Conservation (phyloP, 345 rosid genomes). For the Euphorbia tirucalli region DNA sequence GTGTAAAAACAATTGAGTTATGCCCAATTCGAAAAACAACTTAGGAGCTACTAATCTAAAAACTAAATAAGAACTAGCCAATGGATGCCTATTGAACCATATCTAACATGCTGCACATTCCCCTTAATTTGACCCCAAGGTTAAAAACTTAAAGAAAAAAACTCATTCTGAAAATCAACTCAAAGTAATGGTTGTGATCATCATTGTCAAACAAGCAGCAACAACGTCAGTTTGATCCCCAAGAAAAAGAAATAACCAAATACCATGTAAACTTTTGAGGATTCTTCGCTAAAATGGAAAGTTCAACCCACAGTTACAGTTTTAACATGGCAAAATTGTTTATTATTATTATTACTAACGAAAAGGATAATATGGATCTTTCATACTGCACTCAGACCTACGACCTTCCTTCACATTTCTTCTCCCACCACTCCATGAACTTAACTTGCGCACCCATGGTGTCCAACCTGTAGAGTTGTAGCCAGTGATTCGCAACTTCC, state of each 20-base stretch:
- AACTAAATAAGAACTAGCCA: not conserved
- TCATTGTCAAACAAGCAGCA: not conserved
- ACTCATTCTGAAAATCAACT: not conserved
- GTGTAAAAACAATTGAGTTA: too few relatives aligned
- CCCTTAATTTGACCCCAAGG: not conserved
- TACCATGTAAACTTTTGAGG: not conserved
- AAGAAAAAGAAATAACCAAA: not conserved
- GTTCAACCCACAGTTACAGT: not conserved
- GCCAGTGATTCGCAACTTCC: constrained; percentile 65
- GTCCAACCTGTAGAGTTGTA: constrained; percentile 81
- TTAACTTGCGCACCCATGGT: constrained; percentile 82
- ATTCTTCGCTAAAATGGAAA: not conserved
- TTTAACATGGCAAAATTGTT: not conserved
- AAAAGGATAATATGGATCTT: not conserved
- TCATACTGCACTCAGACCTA: not conserved
- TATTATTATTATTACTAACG: not conserved
- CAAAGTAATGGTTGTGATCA: not conserved
- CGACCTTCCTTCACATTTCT: constrained; percentile 39
- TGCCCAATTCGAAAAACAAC: too few relatives aligned
- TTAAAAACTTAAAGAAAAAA: not conserved
- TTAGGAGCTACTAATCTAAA: too few relatives aligned
- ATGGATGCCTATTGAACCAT: not conserved
- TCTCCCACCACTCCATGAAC: constrained; percentile 96
- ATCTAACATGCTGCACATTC: too few relatives aligned
- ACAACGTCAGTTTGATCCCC: not conserved